A percentile compares a stretch with the other conserved stretches of the same genome.
Evolutionary conservation across 2,329 filamentous ascomycete genomes (phyloP).

Genomic region (Thelonectria blattea): DNA sequence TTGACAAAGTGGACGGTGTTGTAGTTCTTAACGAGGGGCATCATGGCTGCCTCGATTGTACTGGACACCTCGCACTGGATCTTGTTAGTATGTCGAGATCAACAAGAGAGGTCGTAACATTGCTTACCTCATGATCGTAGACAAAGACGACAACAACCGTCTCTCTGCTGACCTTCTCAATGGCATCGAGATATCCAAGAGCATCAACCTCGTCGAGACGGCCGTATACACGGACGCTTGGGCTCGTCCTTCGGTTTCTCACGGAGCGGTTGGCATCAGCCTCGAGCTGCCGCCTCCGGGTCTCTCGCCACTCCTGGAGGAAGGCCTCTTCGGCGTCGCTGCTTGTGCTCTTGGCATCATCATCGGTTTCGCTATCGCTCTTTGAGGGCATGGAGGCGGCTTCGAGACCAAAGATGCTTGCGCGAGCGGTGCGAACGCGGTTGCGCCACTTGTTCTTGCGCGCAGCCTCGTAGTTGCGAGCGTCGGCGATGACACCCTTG

Average conservation of each 20-base stretch:
- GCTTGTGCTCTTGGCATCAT: constrained; percentile 51
- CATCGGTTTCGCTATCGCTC: constrained; percentile 55
- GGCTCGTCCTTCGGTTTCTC: constrained; percentile 73
- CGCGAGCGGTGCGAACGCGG: constrained; percentile 58
- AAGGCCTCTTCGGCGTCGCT: constrained; percentile 75
- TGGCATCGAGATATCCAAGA: constrained; percentile 90
- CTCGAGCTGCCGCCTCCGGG: constrained; percentile 78
- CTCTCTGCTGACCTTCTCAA: constrained; percentile 84
- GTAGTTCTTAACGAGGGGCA: constrained; percentile 74
- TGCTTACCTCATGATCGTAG: constrained; percentile 81
- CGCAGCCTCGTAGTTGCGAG: constrained; percentile 75
- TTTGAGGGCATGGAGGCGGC: constrained; percentile 31
- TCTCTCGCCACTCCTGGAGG: constrained; percentile 83
- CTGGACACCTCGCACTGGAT: constrained; percentile 77
- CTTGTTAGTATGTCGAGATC: constrained; percentile 37
- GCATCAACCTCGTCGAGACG: constrained; percentile 85
- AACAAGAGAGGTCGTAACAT: neutral
- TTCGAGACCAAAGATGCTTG: constrained; percentile 60
- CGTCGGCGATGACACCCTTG: constrained; percentile 87
- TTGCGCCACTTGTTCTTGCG: constrained; percentile 61
- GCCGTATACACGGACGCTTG: constrained; percentile 79
- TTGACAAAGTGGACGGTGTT: constrained; percentile 84
- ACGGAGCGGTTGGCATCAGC: constrained; percentile 60
- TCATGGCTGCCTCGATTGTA: constrained; percentile 79
- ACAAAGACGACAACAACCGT: constrained; percentile 93